Conservation (phyloP, 768 basidiomycete species). For the Neoboletus magnificus region DNA sequence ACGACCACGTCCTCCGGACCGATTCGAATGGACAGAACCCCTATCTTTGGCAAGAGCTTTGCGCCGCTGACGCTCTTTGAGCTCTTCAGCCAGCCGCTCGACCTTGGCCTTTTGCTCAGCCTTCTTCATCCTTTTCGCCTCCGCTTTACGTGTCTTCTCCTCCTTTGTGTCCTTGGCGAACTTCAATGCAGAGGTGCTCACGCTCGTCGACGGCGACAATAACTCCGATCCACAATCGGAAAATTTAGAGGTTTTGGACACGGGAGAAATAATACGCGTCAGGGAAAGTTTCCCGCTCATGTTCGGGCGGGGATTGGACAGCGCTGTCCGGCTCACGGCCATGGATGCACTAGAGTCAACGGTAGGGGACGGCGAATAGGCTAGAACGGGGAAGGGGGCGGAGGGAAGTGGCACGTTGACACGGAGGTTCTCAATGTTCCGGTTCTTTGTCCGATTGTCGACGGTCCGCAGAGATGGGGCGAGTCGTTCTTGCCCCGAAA, state of each 20-base stretch:
- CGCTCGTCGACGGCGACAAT: conserved; percentile 18
- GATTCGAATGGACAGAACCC: conserved; percentile 29
- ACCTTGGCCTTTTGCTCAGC: conserved; percentile 38
- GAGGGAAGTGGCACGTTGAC: conserved; percentile 26
- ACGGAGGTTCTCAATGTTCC: conserved; percentile 30
- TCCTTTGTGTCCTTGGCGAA: conserved; percentile 33
- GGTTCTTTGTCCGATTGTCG: conserved; percentile 21
- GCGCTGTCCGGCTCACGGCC: not conserved
- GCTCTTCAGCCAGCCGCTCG: conserved; percentile 43
- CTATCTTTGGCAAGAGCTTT: conserved; percentile 28
- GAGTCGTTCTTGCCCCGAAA: conserved; percentile 22
- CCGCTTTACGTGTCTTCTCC: conserved; percentile 41
- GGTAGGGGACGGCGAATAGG: conserved; percentile 16
- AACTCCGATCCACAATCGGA: conserved; percentile 4
- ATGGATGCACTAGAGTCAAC: conserved; percentile 3
- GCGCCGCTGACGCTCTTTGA: conserved; percentile 39
- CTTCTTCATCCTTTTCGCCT: conserved; percentile 43
- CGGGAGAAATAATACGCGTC: conserved; percentile 28
- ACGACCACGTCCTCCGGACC: conserved; percentile 20
- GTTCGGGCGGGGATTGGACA: conserved; percentile 5
- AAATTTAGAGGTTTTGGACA: conserved; percentile 13
- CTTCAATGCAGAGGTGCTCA: conserved; percentile 8
- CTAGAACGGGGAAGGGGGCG: conserved; percentile 15
- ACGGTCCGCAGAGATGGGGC: not conserved
- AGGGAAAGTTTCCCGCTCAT: conserved; percentile 20